phyloP scores from a whole-genome alignment of 176 grass and related monocot genomes.

The Rhipidocladum racemiflorum region DNA sequence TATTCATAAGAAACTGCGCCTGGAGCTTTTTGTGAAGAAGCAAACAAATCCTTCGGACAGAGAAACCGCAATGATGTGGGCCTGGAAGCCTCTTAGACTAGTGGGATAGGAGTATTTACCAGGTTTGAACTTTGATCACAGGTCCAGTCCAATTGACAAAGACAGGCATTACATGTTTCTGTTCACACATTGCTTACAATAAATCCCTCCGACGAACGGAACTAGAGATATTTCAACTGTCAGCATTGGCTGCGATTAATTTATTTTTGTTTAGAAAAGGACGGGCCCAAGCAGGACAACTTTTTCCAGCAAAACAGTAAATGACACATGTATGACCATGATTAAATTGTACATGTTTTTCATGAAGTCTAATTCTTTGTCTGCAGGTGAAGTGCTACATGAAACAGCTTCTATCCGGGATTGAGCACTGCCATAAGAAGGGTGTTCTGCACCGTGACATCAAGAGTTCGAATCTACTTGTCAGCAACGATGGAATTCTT shows the following conservation, averaged over 20 bases:
- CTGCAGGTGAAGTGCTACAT: slow-evolving; percentile 94
- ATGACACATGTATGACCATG: not conserved
- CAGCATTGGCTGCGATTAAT: slow-evolving; percentile 31
- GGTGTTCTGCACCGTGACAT: slow-evolving; percentile 88
- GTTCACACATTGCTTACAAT: slow-evolving; percentile 16
- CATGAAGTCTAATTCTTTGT: not conserved
- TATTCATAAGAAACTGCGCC: not conserved
- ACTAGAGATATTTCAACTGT: slow-evolving; percentile 36
- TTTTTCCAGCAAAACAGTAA: not conserved
- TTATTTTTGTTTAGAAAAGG: not conserved
- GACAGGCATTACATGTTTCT: slow-evolving; percentile 3
- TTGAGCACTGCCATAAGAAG: slow-evolving; percentile 84
- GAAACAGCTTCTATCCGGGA: slow-evolving; percentile 74
- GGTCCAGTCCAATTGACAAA: slow-evolving; percentile 27
- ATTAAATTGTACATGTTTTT: not conserved
- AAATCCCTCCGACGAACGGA: not conserved
- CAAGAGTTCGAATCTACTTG: slow-evolving; percentile 87
- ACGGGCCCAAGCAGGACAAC: not conserved
- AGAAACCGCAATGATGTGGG: slow-evolving; percentile 11
- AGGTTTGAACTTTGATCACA: slow-evolving; percentile 39
- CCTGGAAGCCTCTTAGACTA: slow-evolving; percentile 10
- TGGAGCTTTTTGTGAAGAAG: slow-evolving; percentile 25
- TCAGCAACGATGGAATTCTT: slow-evolving; percentile 70
- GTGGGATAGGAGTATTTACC: not conserved
- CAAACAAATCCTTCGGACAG: slow-evolving; percentile 13